Evolutionary conservation across 1,139 yeast species (phyloP), one percentile per base, ranked within the genome.

Genomic region (Candida neerlandica): DNA sequence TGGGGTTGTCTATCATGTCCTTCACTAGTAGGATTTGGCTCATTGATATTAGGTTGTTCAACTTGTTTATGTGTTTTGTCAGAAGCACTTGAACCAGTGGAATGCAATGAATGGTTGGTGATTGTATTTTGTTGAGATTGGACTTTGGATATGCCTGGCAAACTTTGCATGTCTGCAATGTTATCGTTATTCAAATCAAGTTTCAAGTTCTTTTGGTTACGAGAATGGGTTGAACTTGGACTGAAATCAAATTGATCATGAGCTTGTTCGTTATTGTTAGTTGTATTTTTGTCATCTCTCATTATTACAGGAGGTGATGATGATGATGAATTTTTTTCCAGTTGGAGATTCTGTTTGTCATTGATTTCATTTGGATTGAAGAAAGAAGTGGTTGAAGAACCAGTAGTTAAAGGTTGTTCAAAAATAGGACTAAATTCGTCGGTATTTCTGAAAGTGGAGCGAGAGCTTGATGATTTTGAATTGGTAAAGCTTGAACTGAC

Each of bases 181-280:
- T 34, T 26, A 38, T 50, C 39, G 26, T 39, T 39, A 14, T 51
- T 53, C 48, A 71, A 59, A 49, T 67, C 60, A 41, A 70, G 63
- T 11, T 60, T 65, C 46, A 72, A 62, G 47, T 69, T 69, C 61
- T 68, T 71, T 46, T 61, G 55, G 55, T 72, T 72, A 52, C 62
- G 67, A 12, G 51, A 47, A 30, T 52, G 47, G n/a, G 40, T 43
- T 1, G 54, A 18, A 6, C 32, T 32, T 27, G 46, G 45, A 23
- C 52, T 47, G 35, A 43, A 35, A 37, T 46, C 50, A 33, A 46
- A 46, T 29, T 21, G 30, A 4, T 35, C 35, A 9, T 16, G 16
- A 21, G 42, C 15, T 27, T 19, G 11, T 23, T 41, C 16, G 16
- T 35, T 19, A 23, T 35, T 7, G 33, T 34, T 11, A 11, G 32